phyloP scores from a whole-genome alignment of 2,329 filamentous ascomycete species.

The Bertia moriformis region DNA sequence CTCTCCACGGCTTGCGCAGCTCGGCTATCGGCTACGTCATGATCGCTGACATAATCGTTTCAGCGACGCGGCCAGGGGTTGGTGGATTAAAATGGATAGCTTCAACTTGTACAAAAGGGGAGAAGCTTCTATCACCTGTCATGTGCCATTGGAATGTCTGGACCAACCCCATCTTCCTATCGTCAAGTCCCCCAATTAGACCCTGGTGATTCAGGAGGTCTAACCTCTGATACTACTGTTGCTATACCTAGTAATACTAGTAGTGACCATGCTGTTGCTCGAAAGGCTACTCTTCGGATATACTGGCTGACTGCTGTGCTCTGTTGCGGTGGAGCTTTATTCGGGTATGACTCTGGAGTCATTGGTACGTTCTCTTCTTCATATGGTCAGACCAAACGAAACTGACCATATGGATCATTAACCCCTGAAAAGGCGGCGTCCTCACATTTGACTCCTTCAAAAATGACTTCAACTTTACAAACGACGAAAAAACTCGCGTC shows the following conservation, averaged over 20 bases:
- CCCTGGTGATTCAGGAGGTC: too few species aligned
- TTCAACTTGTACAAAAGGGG: too few species aligned
- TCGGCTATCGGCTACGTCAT: not conserved
- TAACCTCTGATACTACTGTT: too few species aligned
- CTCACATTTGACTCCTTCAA: constrained; percentile 21
- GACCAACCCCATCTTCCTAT: too few species aligned
- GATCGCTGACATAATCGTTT: not conserved
- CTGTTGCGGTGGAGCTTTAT: not conserved
- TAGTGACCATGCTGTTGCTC: not conserved
- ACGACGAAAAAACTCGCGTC: constrained; percentile 14
- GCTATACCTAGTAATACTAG: too few species aligned
- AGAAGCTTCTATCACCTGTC: too few species aligned
- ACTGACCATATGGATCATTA: too few species aligned
- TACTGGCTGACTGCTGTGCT: constrained; percentile 1
- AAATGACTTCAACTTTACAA: constrained; percentile 18
- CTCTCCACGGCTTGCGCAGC: not conserved
- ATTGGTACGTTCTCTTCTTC: not conserved
- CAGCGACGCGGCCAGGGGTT: too few species aligned
- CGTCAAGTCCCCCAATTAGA: not conserved
- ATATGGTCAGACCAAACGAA: not conserved
- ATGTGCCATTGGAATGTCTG: too few species aligned
- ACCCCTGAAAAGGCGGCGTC: constrained; percentile 17
- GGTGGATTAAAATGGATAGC: too few species aligned
- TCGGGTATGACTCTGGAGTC: constrained; percentile 1
- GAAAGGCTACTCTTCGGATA: not conserved